A percentile compares a stretch with the other conserved stretches of the same genome.
Evolutionary conservation across 495 filamentous ascomycete genomes (phyloP).

Genomic region (Hypoxylon trugodes): DNA sequence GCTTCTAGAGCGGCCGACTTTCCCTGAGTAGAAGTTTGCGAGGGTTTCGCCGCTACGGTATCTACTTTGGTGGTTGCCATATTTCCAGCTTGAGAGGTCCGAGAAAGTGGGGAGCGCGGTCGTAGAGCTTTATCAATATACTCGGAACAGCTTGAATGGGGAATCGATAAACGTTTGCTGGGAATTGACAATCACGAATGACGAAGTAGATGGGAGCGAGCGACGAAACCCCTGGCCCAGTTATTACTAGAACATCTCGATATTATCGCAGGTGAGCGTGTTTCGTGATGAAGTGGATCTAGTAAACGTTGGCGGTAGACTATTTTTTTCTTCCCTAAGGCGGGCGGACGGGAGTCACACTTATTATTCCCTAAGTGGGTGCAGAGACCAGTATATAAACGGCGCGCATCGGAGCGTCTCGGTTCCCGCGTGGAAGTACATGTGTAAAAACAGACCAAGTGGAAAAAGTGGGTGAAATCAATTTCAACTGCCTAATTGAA

Average conservation of each 20-base stretch:
- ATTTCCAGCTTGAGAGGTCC: constrained; percentile 14
- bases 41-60: constrained; percentile 39
- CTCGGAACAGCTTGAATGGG: constrained; percentile 14
- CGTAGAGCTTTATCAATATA: constrained; percentile 1
- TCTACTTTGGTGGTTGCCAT: constrained; percentile 33
- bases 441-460: constrained; percentile 8
- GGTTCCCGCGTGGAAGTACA: constrained; percentile 9
- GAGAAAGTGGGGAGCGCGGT: constrained; percentile 1
- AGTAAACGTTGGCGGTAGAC: constrained; percentile 22
- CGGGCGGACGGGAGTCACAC: constrained; percentile 23
- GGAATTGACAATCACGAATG: constrained; percentile 37
- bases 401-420: constrained; percentile 22
- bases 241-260: constrained; percentile 41
- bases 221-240: constrained; percentile 31
- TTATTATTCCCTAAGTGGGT: constrained; percentile 38
- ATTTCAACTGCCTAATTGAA: constrained; percentile 38
- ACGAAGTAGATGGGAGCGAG: constrained; percentile 38
- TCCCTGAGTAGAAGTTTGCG: constrained; percentile 8
- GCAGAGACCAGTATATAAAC: constrained; percentile 27
- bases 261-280: constrained; percentile 15
- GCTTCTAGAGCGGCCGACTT: constrained; percentile 70
- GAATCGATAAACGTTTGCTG: constrained; percentile 18
- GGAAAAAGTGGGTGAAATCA: constrained; percentile 29
- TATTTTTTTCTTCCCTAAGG: constrained; percentile 24
- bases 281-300: constrained; percentile 30